These are phyloP conservation scores for Rugonectria rugulosa DNA, from an alignment of 2,329 filamentous ascomycete species.

Conservation along the genomic window DNA sequence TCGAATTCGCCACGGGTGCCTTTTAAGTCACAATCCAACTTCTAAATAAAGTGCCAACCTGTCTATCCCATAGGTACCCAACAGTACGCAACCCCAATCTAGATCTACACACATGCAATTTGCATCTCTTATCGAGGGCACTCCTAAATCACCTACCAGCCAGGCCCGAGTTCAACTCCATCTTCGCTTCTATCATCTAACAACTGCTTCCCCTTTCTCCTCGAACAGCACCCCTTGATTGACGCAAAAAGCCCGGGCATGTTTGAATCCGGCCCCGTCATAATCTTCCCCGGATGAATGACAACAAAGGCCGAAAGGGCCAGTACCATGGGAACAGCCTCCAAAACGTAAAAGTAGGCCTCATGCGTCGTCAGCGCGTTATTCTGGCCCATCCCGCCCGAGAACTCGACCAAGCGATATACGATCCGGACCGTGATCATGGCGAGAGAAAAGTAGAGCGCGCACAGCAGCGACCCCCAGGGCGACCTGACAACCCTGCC, in stretches of 20 bases:
- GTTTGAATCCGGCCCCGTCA: slow-evolving; percentile 24
- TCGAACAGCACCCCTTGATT: slow-evolving; percentile 14
- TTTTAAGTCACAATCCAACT: not conserved
- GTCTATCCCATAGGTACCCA: too few relatives aligned
- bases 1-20: slow-evolving; percentile 9
- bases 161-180: slow-evolving; percentile 21
- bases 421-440: slow-evolving; percentile 58
- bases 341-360: slow-evolving; percentile 56
- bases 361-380: slow-evolving; percentile 44
- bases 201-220: slow-evolving; percentile 17
- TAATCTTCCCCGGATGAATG: slow-evolving; percentile 47
- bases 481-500: not conserved
- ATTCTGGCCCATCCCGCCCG: slow-evolving; percentile 44
- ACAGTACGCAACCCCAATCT: not conserved
- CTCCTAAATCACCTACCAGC: slow-evolving; percentile 2
- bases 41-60: not conserved
- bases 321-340: slow-evolving; percentile 52
- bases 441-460: slow-evolving; percentile 46
- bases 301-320: slow-evolving; percentile 53
- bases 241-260: slow-evolving; percentile 29
- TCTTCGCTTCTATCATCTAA: slow-evolving; percentile 26
- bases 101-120: not conserved
- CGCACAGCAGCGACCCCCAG: slow-evolving; percentile 30
- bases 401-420: slow-evolving; percentile 62
- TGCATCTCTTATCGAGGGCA: not conserved